phyloP scores from a whole-genome alignment of 23 red algal genomes.

The Chondrus crispus region DNA sequence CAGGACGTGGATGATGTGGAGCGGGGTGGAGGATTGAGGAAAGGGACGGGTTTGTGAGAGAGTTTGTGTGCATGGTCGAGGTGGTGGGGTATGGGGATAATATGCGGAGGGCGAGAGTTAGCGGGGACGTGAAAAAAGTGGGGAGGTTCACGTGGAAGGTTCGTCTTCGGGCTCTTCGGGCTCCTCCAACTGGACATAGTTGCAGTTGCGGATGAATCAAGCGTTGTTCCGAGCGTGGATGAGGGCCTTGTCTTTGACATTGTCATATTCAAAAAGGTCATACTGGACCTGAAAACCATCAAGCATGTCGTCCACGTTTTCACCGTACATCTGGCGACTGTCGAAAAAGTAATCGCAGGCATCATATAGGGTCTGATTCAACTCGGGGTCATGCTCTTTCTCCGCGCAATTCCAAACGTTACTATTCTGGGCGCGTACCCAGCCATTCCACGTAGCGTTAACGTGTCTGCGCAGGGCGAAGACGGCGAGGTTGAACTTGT shows the following conservation, averaged over 20 bases:
- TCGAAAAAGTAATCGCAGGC: not conserved
- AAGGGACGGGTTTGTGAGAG: too few species aligned
- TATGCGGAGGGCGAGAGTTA: too few species aligned
- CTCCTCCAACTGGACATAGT: not conserved
- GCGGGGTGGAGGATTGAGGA: too few species aligned
- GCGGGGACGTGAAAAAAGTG: too few species aligned
- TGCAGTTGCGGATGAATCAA: constrained; percentile 17
- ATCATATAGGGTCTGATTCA: not conserved
- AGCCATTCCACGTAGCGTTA: not conserved
- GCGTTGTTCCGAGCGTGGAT: not conserved
- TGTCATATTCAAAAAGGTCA: constrained; percentile 11
- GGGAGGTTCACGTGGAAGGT: too few species aligned
- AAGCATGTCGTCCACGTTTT: not conserved
- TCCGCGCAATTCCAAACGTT: not conserved
- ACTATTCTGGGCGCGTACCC: not conserved
- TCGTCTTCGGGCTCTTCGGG: too few species aligned
- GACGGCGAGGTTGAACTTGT: not conserved
- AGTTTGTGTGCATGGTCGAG: too few species aligned
- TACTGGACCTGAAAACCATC: not conserved
- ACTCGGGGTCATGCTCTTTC: not conserved
- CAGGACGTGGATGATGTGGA: too few species aligned
- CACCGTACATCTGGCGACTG: not conserved
- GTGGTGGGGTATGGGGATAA: too few species aligned
- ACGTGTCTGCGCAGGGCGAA: not conserved
- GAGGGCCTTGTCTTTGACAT: not conserved